A percentile compares a stretch with the other conserved stretches of the same genome.
Conservation (phyloP, 2,329 filamentous ascomycete species). For the Cladosporium sp. region DNA sequence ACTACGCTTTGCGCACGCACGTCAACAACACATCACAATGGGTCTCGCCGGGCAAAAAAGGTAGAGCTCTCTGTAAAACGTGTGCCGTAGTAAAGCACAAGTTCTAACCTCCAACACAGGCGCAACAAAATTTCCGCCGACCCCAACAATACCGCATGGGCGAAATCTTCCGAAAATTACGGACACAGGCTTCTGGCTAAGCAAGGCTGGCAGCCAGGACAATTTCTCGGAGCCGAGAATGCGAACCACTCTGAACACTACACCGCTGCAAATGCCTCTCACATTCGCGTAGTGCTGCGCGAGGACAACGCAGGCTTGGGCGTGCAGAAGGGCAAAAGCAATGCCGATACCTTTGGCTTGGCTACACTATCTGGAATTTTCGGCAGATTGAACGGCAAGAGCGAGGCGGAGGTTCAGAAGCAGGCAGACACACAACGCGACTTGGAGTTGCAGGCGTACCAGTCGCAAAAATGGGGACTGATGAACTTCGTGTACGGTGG, state of each 20-base stretch:
- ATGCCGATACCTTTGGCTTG: slow-evolving; percentile 71
- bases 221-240: slow-evolving; percentile 73
- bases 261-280: slow-evolving; percentile 74
- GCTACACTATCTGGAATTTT: slow-evolving; percentile 82
- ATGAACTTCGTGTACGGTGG: slow-evolving; percentile 90
- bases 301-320: slow-evolving; percentile 90
- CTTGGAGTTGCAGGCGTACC: slow-evolving; percentile 58
- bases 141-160: slow-evolving; percentile 95
- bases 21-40: slow-evolving; percentile 10
- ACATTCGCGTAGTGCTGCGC: slow-evolving; percentile 80
- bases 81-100: background rate
- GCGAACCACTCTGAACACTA: slow-evolving; percentile 71
- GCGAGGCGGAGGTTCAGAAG: slow-evolving; percentile 65
- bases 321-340: slow-evolving; percentile 67
- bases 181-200: slow-evolving; percentile 84
- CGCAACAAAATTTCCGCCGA: slow-evolving; percentile 76
- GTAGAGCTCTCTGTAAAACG: slow-evolving; percentile 2
- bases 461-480: slow-evolving; percentile 69
- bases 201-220: slow-evolving; percentile 87
- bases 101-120: slow-evolving; percentile 39
- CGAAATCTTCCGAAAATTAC: slow-evolving; percentile 73
- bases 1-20: background rate
- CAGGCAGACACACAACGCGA: slow-evolving; percentile 51
- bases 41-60: slow-evolving; percentile 20
- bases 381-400: slow-evolving; percentile 84